Percentiles rank a stretch among this genome's conserved stretches.
These are phyloP conservation scores for Pseudogymnoascus destructans DNA, from an alignment of 2,329 filamentous ascomycete species.

Conservation along the genomic window DNA sequence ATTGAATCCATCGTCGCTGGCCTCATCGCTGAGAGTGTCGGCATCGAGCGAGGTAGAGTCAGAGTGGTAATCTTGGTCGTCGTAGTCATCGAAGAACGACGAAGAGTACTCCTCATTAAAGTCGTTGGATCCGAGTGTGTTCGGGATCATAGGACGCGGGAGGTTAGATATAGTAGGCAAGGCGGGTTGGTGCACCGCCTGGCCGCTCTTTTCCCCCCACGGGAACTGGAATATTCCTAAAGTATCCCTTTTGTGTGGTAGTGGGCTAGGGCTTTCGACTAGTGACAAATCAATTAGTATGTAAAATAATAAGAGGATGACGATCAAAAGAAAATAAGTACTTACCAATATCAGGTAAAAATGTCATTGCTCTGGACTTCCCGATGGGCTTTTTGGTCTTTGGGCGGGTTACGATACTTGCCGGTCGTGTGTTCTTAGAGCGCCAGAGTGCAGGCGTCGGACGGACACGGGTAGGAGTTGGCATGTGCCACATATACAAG, in stretches of 20 bases:
- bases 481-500: slow-evolving; percentile 22
- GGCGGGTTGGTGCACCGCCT: slow-evolving; percentile 32
- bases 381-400: slow-evolving; percentile 41
- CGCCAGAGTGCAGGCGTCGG: slow-evolving; percentile 22
- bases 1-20: slow-evolving; percentile 42
- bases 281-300: slow-evolving; percentile 12
- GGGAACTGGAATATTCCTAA: slow-evolving; percentile 54
- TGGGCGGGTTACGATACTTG: slow-evolving; percentile 29
- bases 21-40: slow-evolving; percentile 15
- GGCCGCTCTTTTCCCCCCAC: slow-evolving; percentile 51
- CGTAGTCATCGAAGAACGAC: slow-evolving; percentile 49
- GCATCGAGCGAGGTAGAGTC: slow-evolving; percentile 17
- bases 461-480: slow-evolving; percentile 12
- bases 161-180: slow-evolving; percentile 11
- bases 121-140: neutral
- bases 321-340: neutral
- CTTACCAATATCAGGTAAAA: slow-evolving; percentile 44
- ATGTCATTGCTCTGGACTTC: slow-evolving; percentile 42
- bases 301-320: neutral
- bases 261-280: slow-evolving; percentile 46
- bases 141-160: neutral
- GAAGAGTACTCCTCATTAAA: slow-evolving; percentile 18
- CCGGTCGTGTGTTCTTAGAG: slow-evolving; percentile 19
- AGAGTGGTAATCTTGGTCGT: slow-evolving; percentile 26
- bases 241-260: slow-evolving; percentile 44